Evolutionary conservation across 2,329 filamentous ascomycete species (phyloP), one percentile per base, ranked within the genome.

Genomic region (Ilyonectria mors-panacis): DNA sequence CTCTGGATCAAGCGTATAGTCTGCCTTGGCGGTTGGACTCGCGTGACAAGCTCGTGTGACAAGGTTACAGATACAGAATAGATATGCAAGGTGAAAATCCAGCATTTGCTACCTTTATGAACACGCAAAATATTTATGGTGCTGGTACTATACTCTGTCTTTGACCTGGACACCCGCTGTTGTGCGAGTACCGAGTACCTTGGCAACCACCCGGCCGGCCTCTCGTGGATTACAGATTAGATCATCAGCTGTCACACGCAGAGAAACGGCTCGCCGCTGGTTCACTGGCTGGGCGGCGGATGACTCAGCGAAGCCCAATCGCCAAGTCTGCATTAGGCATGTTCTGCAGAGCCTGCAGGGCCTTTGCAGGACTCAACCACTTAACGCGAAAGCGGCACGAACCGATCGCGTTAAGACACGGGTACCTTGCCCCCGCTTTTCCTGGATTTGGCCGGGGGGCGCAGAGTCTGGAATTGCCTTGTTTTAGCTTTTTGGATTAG

Each of bases 321-420:
- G 37, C 17, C 42, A 26, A 47, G n/a, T 54, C 42, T 33, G 26
- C 26, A 35, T 42, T 23, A 23, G 28, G 37, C 66, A 59, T 62
- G 35, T 26, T 35, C 30, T 44, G 17, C 26, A 35, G 28, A 19
- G 45, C 39, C 19, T 42, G 39, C 39, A 42, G 37, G 44, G 47
- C 39, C 28, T 45, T 12, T 23, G 3, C 12, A 54, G 30, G 50
- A 53, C 45, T 26, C 47, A 17, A 58, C 30, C 65, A 76, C 73
- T 79, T 76, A 73, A 78, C 78, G 73, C 78, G 78, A 79, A 76
- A 69, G 39, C 51, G 62, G 67, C 75, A 71, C 78, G 76, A 68
- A 59, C 58, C 48, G 66, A 67, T 70, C 72, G 72, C 69, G 74
- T 65, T 51, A 23, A 56, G 35, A 65, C 66, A 53, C 65, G 66